Percentiles rank a stretch among this genome's conserved stretches.
These are phyloP conservation scores for Neonectria neomacrospora DNA, from an alignment of 2,329 filamentous ascomycete species.

Conservation along the genomic window DNA sequence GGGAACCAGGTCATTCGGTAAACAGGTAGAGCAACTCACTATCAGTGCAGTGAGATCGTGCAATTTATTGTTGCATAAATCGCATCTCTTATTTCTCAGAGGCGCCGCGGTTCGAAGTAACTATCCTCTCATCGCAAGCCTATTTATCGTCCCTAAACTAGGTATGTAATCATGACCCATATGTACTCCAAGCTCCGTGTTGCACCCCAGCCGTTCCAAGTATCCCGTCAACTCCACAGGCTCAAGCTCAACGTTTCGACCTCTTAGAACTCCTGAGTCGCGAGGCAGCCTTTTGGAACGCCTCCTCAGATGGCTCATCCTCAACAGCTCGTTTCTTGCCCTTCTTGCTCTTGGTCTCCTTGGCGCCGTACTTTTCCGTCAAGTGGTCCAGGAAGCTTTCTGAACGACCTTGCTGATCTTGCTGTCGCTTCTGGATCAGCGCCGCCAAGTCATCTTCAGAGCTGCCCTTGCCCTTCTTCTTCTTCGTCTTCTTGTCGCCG, in stretches of 20 bases:
- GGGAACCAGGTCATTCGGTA: background rate
- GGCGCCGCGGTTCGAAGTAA: background rate
- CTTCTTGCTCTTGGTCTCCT: slow-evolving; percentile 58
- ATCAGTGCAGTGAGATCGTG: background rate
- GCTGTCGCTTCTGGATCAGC: slow-evolving; percentile 78
- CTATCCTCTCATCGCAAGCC: background rate
- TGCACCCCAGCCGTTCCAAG: background rate
- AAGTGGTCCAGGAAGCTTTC: slow-evolving; percentile 76
- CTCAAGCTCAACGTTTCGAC: slow-evolving; percentile 31
- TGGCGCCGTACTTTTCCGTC: slow-evolving; percentile 78
- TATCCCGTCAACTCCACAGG: no score
- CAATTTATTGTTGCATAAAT: background rate
- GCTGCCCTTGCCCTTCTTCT: slow-evolving; percentile 53
- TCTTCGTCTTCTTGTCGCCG: slow-evolving; percentile 60
- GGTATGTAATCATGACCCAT: background rate
- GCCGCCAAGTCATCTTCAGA: slow-evolving; percentile 72
- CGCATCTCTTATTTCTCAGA: no score
- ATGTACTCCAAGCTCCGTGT: slow-evolving; percentile 15
- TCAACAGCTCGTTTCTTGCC: slow-evolving; percentile 67
- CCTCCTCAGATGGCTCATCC: slow-evolving; percentile 71
- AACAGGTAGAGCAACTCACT: background rate
- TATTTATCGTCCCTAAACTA: background rate
- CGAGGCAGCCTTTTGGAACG: slow-evolving; percentile 67
- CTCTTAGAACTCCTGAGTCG: slow-evolving; percentile 52
- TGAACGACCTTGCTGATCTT: slow-evolving; percentile 70